Evolutionary conservation across 768 basidiomycete genomes (phyloP), one percentile per base, ranked within the genome.

Genomic region (Termitomyces sp.): DNA sequence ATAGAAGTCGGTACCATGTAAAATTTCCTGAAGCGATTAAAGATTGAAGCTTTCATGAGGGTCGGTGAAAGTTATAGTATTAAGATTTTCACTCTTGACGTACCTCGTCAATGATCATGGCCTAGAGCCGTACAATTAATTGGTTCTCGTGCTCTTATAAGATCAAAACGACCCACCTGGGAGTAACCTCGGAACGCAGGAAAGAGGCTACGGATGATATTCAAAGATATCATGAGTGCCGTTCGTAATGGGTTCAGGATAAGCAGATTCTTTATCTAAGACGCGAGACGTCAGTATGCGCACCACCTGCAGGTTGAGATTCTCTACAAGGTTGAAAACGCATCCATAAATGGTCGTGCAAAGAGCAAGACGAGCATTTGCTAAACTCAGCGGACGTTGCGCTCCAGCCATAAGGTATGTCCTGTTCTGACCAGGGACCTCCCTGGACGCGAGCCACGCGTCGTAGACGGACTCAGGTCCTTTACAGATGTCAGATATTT

Each of bases 111-210:
- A 92, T 83, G 61, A 92, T 88, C 68, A 89, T 71, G 52, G 89
- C 89, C 77, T 82, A 62, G 54, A 67, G 19, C 53, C 50, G 61
- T 49, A 53, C 50, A 55, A 37, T 38, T 28, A 17, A 57, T 22
- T 43, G 59, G 62, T 58, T 34, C 49, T 51, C 55, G 50, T 51
- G 41, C 48, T 51, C 59, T 17, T 46, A 35, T 40, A 32, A 53
- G 35, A 50, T 45, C 51, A 3, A 56, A 54, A 40, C 53, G 58
- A 67, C 71, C 53, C 56, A 79, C 80, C 71, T 92, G 90, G 9
- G 90, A 90, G 74, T 90, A 92, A 58, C 88, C 86, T 70, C 88
- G 81, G 69, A 88, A 87, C 10, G 89, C 90, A 35, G 90, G 90
- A 65, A 91, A 83, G 56, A 87, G 71, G 58, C 88, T 90, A 61